Evolutionary conservation across 2,329 filamentous ascomycete genomes (phyloP), one percentile per base, ranked within the genome.

Genomic region (Penicillium sp.): DNA sequence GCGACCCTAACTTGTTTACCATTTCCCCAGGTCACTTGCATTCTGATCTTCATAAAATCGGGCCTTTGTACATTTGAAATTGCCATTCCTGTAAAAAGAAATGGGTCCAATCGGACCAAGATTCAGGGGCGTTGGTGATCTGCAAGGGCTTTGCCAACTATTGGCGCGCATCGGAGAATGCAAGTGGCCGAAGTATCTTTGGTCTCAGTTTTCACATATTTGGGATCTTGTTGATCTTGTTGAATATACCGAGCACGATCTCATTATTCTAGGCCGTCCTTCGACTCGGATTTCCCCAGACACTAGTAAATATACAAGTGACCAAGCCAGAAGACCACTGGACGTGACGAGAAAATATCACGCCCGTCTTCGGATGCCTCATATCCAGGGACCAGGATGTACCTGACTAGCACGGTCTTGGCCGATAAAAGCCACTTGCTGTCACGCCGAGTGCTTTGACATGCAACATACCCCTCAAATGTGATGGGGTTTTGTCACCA

Each of bases 101-200:
- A 45, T 25, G 31, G 21, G 19, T 33, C 38, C 10, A 25, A 23
- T 54, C 34, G 21, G 34, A 41, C 29, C 29, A 53, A 38, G 29
- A 44, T 47, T 47, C 54, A 53, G 54, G 49, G 47, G 53, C 23
- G 19, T 40, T 41, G 50, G 41, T 39, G 58, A 58, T 62, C 58
- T 58, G 51, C 60, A 60, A 53, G 58, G 50, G 34, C 46, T 16
- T 23, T 34, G 27, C 25, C 21, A 41, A 44, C 15, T 29, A 59
- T 61, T 60, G 59, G 50, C n/a, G 36, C 25, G 25, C 25, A 46
- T 53, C 57, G 53, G 50, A 52, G 57, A 57, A 60, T 60, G 59
- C 41, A 19, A 31, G 4, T 23, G 11, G 45, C 36, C 25, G 43
- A 39, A 34, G 16, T n/a, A 36, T 46, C 31, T 36, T 27, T 11